These are phyloP conservation scores for Stentor coeruleus DNA, from an alignment of 73 alveolate species.

Conservation along the genomic window DNA sequence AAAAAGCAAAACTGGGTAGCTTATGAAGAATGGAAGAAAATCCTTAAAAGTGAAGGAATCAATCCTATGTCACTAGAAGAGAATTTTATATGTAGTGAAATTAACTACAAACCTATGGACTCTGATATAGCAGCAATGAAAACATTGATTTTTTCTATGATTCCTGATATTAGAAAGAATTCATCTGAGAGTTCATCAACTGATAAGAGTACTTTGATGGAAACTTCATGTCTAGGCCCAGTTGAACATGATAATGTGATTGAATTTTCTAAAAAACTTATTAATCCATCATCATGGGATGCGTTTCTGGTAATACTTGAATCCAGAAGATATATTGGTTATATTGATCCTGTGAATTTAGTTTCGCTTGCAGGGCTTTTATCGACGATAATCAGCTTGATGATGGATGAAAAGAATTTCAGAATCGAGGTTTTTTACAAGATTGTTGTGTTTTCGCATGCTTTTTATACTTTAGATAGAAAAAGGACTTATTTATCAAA, in stretches of 20 bases:
- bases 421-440: neutral
- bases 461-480: neutral
- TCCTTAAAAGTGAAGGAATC: neutral
- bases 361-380: neutral
- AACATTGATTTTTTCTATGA: neutral
- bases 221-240: neutral
- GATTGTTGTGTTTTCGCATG: constrained; percentile 4
- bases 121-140: neutral
- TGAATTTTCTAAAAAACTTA: neutral
- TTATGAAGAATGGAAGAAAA: neutral
- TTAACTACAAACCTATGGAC: neutral
- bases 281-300: neutral
- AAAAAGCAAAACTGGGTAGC: neutral
- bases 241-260: neutral
- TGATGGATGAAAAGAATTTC: neutral
- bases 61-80: neutral
- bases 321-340: neutral
- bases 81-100: neutral
- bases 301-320: neutral
- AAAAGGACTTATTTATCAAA: neutral
- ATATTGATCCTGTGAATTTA: neutral
- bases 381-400: neutral
- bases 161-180: neutral
- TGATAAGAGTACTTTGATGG: neutral
- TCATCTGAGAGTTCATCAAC: neutral